Evolutionary conservation across 306 rosid species (phyloP).

Genomic region (Begonia fuchsioides): DNA sequence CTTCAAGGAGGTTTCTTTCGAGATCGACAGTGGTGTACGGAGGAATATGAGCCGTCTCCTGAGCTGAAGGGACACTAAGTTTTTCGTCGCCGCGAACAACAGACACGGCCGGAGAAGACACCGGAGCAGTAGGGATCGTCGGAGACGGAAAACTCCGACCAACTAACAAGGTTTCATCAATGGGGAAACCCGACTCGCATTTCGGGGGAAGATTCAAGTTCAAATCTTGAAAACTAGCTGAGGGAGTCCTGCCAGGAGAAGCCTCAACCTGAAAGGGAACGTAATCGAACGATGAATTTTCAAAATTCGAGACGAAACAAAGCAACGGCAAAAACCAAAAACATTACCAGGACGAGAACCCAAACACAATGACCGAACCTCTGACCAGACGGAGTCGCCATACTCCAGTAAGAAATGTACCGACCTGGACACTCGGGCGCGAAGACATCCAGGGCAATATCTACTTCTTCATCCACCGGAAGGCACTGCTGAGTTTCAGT

Average conservation of each 20-base stretch:
- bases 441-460: constrained; percentile 66
- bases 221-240: constrained; percentile 30
- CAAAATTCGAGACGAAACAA: not conserved
- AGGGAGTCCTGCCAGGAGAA: constrained; percentile 28
- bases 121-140: not conserved
- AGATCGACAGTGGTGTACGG: constrained; percentile 40
- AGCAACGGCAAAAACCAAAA: no score
- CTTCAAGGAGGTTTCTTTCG: constrained; percentile 62
- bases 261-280: constrained; percentile 48
- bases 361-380: constrained; percentile 87
- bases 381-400: constrained; percentile 60
- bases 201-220: constrained; percentile 49
- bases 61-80: not conserved
- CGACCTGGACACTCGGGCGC: constrained; percentile 65
- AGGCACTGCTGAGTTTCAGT: constrained; percentile 26
- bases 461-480: constrained; percentile 37
- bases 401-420: constrained; percentile 72
- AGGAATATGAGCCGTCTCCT: constrained; percentile 10
- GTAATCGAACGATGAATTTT: not conserved
- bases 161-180: constrained; percentile 32
- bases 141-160: constrained; percentile 1
- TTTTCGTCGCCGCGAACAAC: constrained; percentile 1
- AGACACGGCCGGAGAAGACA: constrained; percentile 2
- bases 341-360: constrained; percentile 67
- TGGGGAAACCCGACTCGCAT: constrained; percentile 17